Conservation (phyloP, 768 basidiomycete species). For the Boletellus sp. region DNA sequence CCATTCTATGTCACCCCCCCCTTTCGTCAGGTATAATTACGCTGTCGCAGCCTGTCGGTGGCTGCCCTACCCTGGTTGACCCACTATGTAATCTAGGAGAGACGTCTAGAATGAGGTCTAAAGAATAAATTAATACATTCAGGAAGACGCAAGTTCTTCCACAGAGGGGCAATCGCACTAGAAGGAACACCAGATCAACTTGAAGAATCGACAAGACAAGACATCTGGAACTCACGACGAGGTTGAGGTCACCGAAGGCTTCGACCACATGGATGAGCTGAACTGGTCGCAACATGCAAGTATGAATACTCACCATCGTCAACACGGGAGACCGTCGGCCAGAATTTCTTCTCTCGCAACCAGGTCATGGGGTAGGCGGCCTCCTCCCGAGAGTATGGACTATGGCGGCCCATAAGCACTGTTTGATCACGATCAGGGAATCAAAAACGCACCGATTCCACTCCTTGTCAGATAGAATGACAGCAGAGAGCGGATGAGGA, state of each 20-base stretch:
- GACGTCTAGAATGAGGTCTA: constrained; percentile 23
- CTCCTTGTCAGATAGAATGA: constrained; percentile 67
- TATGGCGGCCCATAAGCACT: constrained; percentile 27
- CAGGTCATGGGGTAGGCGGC: constrained; percentile 89
- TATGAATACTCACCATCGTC: constrained; percentile 75
- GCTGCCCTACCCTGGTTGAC: constrained; percentile 7
- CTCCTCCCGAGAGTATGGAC: constrained; percentile 84
- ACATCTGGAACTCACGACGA: constrained; percentile 59
- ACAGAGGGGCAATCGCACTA: constrained; percentile 87
- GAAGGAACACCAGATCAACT: constrained; percentile 8
- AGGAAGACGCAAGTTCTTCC: constrained; percentile 59
- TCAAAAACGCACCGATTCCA: constrained; percentile 72
- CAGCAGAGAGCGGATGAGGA: constrained; percentile 80
- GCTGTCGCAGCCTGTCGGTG: too few relatives aligned
- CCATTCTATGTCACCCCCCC: too few relatives aligned
- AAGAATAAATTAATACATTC: constrained; percentile 12
- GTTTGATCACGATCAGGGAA: neutral
- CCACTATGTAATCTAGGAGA: constrained; percentile 29
- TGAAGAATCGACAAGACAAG: neutral
- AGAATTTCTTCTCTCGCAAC: constrained; percentile 89
- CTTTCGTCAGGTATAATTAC: too few relatives aligned
- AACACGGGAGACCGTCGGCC: constrained; percentile 89
- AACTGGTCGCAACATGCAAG: neutral
- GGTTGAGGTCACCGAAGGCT: constrained; percentile 93
- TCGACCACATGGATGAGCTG: constrained; percentile 8